Evolutionary conservation across 805 yeast genomes (phyloP).

Genomic region (Candida pseudofarinosa): DNA sequence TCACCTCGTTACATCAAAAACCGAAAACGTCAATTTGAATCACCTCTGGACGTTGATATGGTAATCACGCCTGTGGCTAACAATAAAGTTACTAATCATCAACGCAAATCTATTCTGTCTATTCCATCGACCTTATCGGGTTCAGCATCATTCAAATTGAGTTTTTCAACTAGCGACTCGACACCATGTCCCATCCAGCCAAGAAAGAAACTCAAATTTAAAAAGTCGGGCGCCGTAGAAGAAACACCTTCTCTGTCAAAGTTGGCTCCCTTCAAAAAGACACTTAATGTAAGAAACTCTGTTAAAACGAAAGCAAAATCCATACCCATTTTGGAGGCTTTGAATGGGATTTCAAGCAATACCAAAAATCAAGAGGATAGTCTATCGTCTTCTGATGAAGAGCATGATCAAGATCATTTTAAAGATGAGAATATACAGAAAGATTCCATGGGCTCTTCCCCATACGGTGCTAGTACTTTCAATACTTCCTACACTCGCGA

Average conservation of each 20-base stretch:
- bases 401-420: constrained; percentile 1
- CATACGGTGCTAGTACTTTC: constrained; percentile 2
- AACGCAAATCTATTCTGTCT: constrained; percentile 1
- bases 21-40: constrained; percentile 24
- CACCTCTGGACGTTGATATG: constrained; percentile 22
- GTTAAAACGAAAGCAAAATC: constrained; percentile 24
- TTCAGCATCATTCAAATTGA: constrained; percentile 13
- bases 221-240: constrained; percentile 8
- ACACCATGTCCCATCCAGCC: constrained; percentile 44
- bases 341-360: constrained; percentile 6
- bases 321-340: constrained; percentile 11
- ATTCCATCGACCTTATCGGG: constrained; percentile 1
- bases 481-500: constrained; percentile 6
- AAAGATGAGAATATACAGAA: constrained; percentile 2
- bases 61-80: constrained; percentile 1
- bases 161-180: constrained; percentile 35
- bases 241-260: constrained; percentile 10
- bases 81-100: neutral
- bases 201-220: constrained; percentile 32
- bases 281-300: constrained; percentile 31
- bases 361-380: constrained; percentile 4
- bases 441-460: constrained; percentile 3
- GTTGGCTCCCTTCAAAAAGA: constrained; percentile 12
- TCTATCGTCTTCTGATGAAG: constrained; percentile 6
- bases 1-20: constrained; percentile 19